Base-by-base conservation (phyloP, 345 rosid genomes). In the Iberis pinnata region DNA sequence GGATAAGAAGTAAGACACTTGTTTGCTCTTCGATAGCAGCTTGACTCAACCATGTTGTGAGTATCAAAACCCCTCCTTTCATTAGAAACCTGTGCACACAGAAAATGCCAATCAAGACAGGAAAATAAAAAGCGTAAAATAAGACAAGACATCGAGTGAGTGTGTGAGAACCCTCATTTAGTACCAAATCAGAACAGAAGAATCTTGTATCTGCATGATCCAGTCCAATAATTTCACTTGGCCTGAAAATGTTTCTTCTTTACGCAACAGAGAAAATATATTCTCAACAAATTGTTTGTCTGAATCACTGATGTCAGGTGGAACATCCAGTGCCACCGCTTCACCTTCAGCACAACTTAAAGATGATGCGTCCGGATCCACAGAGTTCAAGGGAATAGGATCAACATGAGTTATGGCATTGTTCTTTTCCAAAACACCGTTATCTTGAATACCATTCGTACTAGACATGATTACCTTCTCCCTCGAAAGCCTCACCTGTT, bases 41-140 rank as follows among this genome's bases (percentile, higher is more conserved):
- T 80, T 79, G 80, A 75, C 81, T 82, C 75, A 93, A 67, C 95
- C 97, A 93, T 38, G 97, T 83, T 33, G 90, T 94, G 67, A 93
- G 66, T 57, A 88, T 86, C 84, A 93, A 83, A 58, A 82, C 83
- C 44, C 97, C 97, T 29, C 97, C 97, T 79, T 79, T 79, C 52
- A 70, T 68, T 65, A 93, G 69, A 76, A 93, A 88, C 95, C 99
- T 93, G 72, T 18, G 68, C 67, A 60, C 43, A 35, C 33, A 51
- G 17, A 46, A 47, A 77, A 26, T 7, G 45, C 40, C 22, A 19
- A 49, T 41, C 40, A 35, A 22, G 13, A 39, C 14, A 9, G 18
- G 15, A 17, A 52, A 26, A 60, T n/a, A 19, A 38, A 49, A 59
- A 27, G 8, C 24, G 54, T 6, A 45, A 39, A 4, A 52, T 43